Base-by-base conservation (phyloP, 805 yeast species). In the Maudiozyma barnettii region DNA sequence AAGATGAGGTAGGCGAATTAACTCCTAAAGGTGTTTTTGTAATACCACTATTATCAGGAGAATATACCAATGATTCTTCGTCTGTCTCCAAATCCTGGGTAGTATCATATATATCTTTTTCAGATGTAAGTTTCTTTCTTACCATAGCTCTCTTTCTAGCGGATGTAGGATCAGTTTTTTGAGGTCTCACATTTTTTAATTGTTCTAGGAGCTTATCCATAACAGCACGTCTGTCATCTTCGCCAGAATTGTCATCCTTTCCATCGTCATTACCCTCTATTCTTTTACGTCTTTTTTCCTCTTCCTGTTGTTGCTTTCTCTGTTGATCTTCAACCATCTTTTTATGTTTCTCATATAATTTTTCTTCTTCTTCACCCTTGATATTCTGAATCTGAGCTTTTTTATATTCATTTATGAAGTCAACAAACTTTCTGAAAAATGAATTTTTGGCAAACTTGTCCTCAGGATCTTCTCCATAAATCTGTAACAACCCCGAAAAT, bases 201-300 rank as follows among this genome's bases (percentile, higher is more conserved):
- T 84, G 87, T 62, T 89, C 95, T 49, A 93, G 73, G 43, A 93
- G 71, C 33, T 83, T 78, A 63, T 93, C 99, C 84, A 93, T 88
- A 39, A 88, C 80, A 12, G 71, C 77, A 43, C 66, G 58, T 37
- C 65, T 57, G 40, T 63, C 60, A 29, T 46, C 53, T 14, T 39
- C 53, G 5, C 39, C 51, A 2, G 40, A 51, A 10, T 45, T 52
- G 3, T 39, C 50, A 12, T 44, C 51, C 14, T 45, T 39, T 18
- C 52, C 44, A 13, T 48, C 43, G 22, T 53, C 35, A 30, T 26
- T 26, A 49, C 12, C 6, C 5, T 23, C 21, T 5, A 16, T 14
- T 29, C 21, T 23, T 26, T n/a, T 26, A 10, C 41, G 43, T 20
- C 43, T 48, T 47, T 44, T 51, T 46, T 18, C 58, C 43, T 51